A percentile compares a stretch with the other conserved stretches of the same genome.
These are phyloP conservation scores for Ganoderma meredithae DNA, from an alignment of 1,284 basidiomycete species.

Conservation along the genomic window DNA sequence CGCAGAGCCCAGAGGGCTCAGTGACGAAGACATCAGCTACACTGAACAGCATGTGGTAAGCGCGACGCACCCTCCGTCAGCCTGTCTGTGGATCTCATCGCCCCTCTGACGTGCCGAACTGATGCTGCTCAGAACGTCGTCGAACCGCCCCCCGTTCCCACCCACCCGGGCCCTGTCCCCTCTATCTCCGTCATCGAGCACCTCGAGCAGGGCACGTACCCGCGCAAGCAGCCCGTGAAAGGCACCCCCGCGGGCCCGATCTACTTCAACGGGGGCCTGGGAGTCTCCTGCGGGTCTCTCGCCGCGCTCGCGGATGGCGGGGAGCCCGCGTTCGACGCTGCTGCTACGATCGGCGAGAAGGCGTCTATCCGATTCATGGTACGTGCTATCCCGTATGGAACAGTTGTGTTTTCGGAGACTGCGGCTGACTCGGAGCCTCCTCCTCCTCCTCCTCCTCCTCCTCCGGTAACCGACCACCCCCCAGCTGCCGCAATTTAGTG, in stretches of 20 bases:
- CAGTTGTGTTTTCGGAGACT: no score
- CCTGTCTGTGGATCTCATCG: not conserved
- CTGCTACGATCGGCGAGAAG: constrained; percentile 8
- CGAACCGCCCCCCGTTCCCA: not conserved
- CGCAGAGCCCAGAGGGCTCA: not conserved
- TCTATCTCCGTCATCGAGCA: constrained; percentile 6
- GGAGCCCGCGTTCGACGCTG: constrained; percentile 2
- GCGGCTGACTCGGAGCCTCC: no score
- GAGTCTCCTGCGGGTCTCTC: not conserved
- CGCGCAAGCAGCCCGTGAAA: not conserved
- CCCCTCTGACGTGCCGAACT: not conserved
- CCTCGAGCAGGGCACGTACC: constrained; percentile 8
- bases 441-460: no score
- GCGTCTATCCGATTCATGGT: constrained; percentile 15
- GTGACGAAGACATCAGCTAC: not conserved
- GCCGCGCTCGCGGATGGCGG: not conserved
- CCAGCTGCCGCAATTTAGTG: no score
- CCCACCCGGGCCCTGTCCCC: not conserved
- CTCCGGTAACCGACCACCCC: no score
- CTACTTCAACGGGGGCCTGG: not conserved
- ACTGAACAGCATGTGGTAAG: not conserved
- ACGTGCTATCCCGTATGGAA: no score
- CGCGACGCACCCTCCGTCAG: not conserved
- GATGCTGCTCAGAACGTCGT: not conserved
- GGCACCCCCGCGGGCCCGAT: not conserved